These are phyloP conservation scores for Penstemon barbatus DNA, from an alignment of 257 asterid species.

Conservation along the genomic window DNA sequence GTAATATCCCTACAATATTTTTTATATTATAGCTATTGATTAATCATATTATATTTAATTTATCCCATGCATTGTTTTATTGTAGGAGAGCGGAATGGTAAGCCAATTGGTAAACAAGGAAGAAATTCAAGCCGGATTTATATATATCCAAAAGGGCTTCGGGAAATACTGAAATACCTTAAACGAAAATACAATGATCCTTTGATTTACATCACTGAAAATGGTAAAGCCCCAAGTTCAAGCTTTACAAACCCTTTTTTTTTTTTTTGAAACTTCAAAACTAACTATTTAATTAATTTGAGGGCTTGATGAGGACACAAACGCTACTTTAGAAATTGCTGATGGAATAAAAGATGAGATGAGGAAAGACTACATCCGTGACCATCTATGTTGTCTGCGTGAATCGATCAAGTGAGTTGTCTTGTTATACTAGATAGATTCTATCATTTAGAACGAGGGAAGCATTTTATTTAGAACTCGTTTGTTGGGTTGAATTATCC, in stretches of 20 bases:
- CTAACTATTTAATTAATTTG: not conserved
- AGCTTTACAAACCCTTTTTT: not conserved
- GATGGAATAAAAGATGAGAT: slow-evolving; percentile 39
- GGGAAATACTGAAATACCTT: slow-evolving; percentile 29
- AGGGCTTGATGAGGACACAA: slow-evolving; percentile 41
- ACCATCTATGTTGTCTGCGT: slow-evolving; percentile 42
- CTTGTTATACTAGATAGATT: not conserved
- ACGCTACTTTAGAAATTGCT: slow-evolving; percentile 21
- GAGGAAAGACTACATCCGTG: slow-evolving; percentile 38
- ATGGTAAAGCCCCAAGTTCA: slow-evolving; percentile 16
- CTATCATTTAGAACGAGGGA: no score
- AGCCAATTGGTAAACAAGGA: slow-evolving; percentile 36
- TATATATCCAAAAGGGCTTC: slow-evolving; percentile 47
- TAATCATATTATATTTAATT: no score
- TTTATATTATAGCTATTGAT: no score
- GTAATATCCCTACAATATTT: no score
- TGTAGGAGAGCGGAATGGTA: slow-evolving; percentile 32
- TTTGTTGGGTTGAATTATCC: no score
- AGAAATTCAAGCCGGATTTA: slow-evolving; percentile 37
- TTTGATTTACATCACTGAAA: slow-evolving; percentile 38
- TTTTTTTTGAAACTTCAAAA: not conserved
- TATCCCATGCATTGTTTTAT: not conserved
- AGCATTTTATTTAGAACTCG: no score
- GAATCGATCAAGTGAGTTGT: slow-evolving; percentile 37
- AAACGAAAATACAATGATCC: slow-evolving; percentile 38